These are phyloP conservation scores for Coemansia sp. DNA, from an alignment of 192 early-diverging fungal genomes.

Conservation along the genomic window DNA sequence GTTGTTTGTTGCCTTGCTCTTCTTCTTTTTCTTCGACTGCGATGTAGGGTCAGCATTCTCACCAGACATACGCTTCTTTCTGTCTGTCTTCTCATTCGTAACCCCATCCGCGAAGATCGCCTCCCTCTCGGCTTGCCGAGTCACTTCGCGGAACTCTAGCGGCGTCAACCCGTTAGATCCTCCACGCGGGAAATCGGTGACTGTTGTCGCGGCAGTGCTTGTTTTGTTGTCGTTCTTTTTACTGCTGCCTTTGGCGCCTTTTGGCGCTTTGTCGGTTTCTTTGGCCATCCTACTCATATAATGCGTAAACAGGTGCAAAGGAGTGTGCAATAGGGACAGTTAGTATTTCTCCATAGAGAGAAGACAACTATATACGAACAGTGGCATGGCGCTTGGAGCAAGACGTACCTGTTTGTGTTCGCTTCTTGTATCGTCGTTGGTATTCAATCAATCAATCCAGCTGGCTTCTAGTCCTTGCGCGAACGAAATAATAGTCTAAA, in stretches of 20 bases:
- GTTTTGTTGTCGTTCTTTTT: conserved; percentile 22
- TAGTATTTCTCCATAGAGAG: background rate
- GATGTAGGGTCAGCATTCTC: conserved; percentile 33
- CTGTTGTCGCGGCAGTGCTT: conserved; percentile 34
- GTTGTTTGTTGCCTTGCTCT: conserved; percentile 27
- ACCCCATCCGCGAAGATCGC: conserved; percentile 57
- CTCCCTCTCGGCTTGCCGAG: conserved; percentile 72
- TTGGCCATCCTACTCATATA: background rate
- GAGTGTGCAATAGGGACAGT: background rate
- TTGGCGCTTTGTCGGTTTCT: conserved; percentile 2
- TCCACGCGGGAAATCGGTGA: conserved; percentile 78
- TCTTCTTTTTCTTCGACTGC: conserved; percentile 55
- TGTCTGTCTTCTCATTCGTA: conserved; percentile 46
- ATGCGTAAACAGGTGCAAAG: background rate
- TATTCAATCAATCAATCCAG: background rate
- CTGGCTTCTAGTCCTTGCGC: background rate
- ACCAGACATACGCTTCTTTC: conserved; percentile 59
- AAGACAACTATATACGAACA: background rate
- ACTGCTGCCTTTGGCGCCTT: conserved; percentile 8
- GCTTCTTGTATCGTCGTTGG: background rate
- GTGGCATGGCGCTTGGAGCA: no score
- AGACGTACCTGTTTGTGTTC: background rate
- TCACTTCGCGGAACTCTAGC: conserved; percentile 77
- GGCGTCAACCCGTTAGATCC: conserved; percentile 77
- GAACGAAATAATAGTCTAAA: background rate